These are phyloP conservation scores for Rheum nobile DNA, from an alignment of 148 eudicot species.

Conservation along the genomic window DNA sequence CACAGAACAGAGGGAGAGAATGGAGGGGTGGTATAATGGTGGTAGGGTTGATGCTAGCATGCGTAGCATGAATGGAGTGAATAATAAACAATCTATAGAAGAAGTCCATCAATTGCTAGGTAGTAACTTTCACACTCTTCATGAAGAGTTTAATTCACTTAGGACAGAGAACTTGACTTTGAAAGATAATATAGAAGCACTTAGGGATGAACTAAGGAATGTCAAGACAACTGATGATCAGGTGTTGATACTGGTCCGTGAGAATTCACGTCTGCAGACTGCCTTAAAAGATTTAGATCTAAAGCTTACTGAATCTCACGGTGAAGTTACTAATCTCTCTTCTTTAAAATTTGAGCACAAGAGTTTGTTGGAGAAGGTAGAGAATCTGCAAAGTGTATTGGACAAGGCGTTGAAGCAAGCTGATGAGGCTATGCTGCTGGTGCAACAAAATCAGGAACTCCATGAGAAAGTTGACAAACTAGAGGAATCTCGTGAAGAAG, in stretches of 20 bases:
- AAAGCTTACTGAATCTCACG: conserved; percentile 53
- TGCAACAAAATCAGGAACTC: conserved; percentile 83
- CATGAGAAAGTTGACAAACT: conserved; percentile 63
- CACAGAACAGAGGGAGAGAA: conserved; percentile 57
- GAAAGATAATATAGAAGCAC: conserved; percentile 39
- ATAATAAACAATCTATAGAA: conserved; percentile 10
- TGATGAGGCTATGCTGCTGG: conserved; percentile 61
- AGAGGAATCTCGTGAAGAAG: conserved; percentile 75
- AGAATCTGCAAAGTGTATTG: conserved; percentile 47
- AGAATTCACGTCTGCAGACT: conserved; percentile 41
- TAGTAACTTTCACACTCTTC: conserved; percentile 21
- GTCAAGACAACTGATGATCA: conserved; percentile 55
- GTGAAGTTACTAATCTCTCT: conserved; percentile 48
- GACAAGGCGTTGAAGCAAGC: conserved; percentile 79
- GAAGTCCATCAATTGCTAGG: conserved; percentile 19
- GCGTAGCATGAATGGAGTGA: conserved; percentile 12
- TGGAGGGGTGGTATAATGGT: conserved; percentile 45
- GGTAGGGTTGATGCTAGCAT: conserved; percentile 19
- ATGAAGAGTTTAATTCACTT: conserved; percentile 53
- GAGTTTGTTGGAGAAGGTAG: conserved; percentile 59
- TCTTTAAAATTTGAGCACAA: conserved; percentile 51
- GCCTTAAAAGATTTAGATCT: conserved; percentile 58
- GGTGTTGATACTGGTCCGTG: conserved; percentile 47
- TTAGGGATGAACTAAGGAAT: conserved; percentile 49
- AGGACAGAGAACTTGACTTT: conserved; percentile 57